Evolutionary conservation across 2,329 filamentous ascomycete genomes (phyloP), one percentile per base, ranked within the genome.

Genomic region (Beauveria caledonica): DNA sequence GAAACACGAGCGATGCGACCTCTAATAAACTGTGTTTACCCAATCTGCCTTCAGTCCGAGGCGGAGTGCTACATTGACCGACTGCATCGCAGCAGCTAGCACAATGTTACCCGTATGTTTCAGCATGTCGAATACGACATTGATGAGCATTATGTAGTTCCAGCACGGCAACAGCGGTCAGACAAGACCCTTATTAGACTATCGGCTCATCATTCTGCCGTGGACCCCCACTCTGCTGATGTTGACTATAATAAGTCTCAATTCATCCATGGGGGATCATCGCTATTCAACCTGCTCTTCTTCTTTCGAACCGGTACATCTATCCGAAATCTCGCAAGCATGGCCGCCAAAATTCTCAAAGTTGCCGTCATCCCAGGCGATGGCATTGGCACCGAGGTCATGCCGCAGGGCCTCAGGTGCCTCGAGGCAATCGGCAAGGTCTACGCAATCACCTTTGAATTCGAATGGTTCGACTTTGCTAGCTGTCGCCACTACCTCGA

Each of bases 301-400:
- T 25, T 23, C 19, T 13, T 23, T 7, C 15, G 19, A 45, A 19
- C 5, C 10, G 19, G 25, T 13, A 17, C 11, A 49, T 52, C 50
- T 21, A 15, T 25, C 15, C 33, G 3, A 40, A 5, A 19, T 25
- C 17, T 23, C 36, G 7, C 25, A 39, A 36, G 17, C 80, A 73
- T 87, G 63, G 78, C 64, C 8, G 10, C 44, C 2, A 68, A 68
- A 48, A 36, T 63, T 7, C 60, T 71, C 55, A 68, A 62, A 9
- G 85, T 88, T 63, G 85, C 85, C n/a, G 80, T 78, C 33, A 86
- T 89, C 59, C 85, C 86, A 0, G 87, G 84, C 8, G 86, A 89
- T 67, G 86, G 86, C 58, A 89, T 89, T 62, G 86, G 87, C 1
- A 80, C 80, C 1, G 87, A 89, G 70, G 86, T 89, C 11, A 82